Percentiles rank a stretch among this genome's conserved stretches.
phyloP scores from a whole-genome alignment of 768 basidiomycete species.

The Lactarius quietus region DNA sequence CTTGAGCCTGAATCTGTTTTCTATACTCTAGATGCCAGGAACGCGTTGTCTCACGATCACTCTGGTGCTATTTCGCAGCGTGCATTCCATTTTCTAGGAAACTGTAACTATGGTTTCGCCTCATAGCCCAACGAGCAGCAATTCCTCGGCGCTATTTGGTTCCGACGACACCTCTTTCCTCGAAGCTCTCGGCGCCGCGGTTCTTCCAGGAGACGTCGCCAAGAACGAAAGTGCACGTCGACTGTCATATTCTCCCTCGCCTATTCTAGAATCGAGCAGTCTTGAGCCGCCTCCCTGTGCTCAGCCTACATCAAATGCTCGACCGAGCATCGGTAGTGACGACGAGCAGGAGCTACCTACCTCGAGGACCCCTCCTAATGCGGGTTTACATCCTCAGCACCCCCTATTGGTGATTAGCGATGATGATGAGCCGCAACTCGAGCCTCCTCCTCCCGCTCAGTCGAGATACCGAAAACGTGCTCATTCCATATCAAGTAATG shows the following conservation, averaged over 20 bases:
- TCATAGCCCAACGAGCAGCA: conserved; percentile 22
- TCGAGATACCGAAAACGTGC: conserved; percentile 22
- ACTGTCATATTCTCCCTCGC: conserved; percentile 13
- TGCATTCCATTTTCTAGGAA: not conserved
- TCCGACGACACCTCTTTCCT: conserved; percentile 54
- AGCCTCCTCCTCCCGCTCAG: conserved; percentile 13
- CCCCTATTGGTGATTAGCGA: conserved; percentile 1
- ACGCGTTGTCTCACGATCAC: not conserved
- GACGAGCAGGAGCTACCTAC: conserved; percentile 28
- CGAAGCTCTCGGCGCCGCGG: conserved; percentile 42
- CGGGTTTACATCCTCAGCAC: not conserved
- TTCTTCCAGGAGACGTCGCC: conserved; percentile 48
- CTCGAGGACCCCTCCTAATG: not conserved
- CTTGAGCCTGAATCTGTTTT: not conserved
- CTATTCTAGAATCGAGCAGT: conserved; percentile 18
- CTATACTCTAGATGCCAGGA: not conserved
- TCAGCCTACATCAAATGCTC: conserved; percentile 43
- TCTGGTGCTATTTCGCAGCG: not conserved
- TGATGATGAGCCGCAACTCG: conserved; percentile 9
- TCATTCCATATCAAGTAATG: conserved; percentile 12
- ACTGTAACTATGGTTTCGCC: conserved; percentile 18
- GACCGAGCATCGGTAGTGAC: conserved; percentile 35
- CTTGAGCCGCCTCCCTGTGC: conserved; percentile 38
- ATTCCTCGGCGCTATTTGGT: conserved; percentile 53
- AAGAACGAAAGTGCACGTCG: conserved; percentile 10